Conservation (phyloP, 306 rosid species). For the Dicorynia guianensis region DNA sequence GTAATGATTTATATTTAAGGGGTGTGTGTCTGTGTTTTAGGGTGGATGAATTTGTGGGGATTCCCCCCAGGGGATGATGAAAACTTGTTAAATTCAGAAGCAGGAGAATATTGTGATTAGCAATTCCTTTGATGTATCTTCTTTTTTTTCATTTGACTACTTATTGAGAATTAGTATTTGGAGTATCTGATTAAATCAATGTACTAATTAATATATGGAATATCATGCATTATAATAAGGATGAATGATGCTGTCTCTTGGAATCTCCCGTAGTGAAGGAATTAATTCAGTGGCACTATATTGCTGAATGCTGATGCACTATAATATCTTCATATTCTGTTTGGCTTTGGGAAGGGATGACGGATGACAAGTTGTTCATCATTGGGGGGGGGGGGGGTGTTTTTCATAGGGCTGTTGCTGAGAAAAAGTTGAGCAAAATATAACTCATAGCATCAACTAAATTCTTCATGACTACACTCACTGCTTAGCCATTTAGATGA, state of each 20-base stretch:
- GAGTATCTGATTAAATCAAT: conserved; percentile 18
- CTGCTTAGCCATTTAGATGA: conserved; percentile 29
- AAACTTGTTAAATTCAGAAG: conserved; percentile 5
- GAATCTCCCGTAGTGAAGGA: conserved; percentile 45
- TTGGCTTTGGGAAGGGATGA: conserved; percentile 29
- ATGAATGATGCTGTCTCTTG: conserved; percentile 37
- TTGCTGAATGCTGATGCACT: conserved; percentile 35
- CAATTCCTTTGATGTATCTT: conserved; percentile 17
- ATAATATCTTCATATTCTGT: conserved; percentile 42
- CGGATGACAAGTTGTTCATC: conserved; percentile 38
- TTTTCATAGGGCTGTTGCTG: conserved; percentile 29
- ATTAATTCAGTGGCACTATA: conserved; percentile 41
- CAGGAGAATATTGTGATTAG: conserved; percentile 31
- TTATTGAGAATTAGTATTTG: conserved; percentile 27
- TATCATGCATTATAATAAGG: conserved; percentile 27
- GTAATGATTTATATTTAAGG: conserved; percentile 8
- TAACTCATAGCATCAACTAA: conserved; percentile 22
- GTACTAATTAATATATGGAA: conserved; percentile 21
- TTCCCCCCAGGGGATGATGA: conserved; percentile 15
- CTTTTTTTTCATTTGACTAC: conserved; percentile 7
- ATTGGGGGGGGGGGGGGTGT: conserved; percentile 33
- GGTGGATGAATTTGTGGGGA: conserved; percentile 11
- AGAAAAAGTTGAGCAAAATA: conserved; percentile 17
- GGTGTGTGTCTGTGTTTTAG: neutral
- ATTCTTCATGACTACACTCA: conserved; percentile 14